Evolutionary conservation across 139 green algal genomes (phyloP).

Genomic region (Tetradesmus obliquus): DNA sequence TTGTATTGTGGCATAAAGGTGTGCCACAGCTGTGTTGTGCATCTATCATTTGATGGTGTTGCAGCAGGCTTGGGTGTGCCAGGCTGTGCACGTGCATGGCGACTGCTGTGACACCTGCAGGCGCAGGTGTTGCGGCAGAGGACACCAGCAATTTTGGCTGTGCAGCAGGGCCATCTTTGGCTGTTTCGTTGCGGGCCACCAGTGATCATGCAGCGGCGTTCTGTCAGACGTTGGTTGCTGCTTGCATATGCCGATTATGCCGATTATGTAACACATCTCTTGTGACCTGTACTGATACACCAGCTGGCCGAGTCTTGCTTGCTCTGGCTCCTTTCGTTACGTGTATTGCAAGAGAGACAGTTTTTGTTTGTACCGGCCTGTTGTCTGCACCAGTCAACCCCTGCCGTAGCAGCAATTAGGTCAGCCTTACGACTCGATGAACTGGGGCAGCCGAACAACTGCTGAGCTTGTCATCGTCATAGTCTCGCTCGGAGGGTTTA

Average conservation of each 20-base stretch:
- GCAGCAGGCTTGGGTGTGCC: not conserved
- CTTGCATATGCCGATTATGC: no score
- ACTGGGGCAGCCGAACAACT: not conserved
- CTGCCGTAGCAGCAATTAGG: not conserved
- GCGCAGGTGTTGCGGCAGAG: no score
- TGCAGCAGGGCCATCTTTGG: no score
- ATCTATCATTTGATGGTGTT: not conserved
- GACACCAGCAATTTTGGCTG: no score
- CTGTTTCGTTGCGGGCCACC: no score
- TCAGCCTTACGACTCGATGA: not conserved
- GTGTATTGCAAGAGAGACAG: no score
- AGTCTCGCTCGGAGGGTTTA: not conserved
- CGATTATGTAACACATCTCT: no score
- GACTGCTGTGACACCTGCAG: not conserved
- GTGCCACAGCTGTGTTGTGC: not conserved
- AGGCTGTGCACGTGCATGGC: not conserved
- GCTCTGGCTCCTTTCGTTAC: no score
- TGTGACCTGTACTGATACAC: no score
- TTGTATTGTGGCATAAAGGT: not conserved
- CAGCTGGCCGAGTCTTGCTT: no score
- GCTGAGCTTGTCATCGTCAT: not conserved
- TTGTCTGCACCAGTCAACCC: not conserved
- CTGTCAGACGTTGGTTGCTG: no score
- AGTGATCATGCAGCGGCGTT: no score
- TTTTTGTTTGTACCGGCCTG: not conserved